Evolutionary conservation across 257 asterid species (phyloP), one percentile per base, ranked within the genome.

Genomic region (Lycium ferocissimum): DNA sequence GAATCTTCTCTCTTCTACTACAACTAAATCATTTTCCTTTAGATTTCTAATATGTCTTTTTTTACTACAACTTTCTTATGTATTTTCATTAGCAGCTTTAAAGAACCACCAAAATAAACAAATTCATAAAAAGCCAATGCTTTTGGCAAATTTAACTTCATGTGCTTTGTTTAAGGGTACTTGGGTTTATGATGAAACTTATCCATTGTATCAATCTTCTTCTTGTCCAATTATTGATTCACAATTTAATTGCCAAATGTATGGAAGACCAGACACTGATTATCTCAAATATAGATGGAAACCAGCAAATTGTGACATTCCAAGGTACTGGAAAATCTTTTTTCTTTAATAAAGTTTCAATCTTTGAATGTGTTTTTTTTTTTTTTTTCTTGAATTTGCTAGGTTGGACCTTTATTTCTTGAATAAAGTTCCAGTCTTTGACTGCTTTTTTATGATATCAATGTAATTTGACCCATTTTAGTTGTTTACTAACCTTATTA

Each of bases 241-340:
- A 0, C 90, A 92, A 73, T 97, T 97, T 88, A 95, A 95, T 85
- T 97, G 99, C 78, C 94, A 85, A 43, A 86, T 86, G 93, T 96
- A 86, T 72, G 98, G 98, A 17, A 84, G 99, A 9, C 98, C 98
- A 0, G 99, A 97, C 63, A 84, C 95, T 33, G 95, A 94, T 80
- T 97, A 94, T 87, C 98, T 97, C 73, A 93, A 90, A 80, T 97
- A 92, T 62, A 92, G 98, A 0, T 97, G 99, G 99, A 93, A 93
- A 86, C 98, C 99, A 1, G 85, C 90, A 56, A 90, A 83, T 81
- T 95, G 98, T 87, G 91, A 95, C 72, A 89, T 95, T 51, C 97
- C 97, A 38, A 91, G 97, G 98, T 38, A 47, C 40, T 5, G 45
- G 9, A 17, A 73, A 47, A 6, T 73, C 40, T 73, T 18, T 11